Percentiles rank a stretch among this genome's conserved stretches.
These are phyloP conservation scores for Aureobasidium uvarum DNA, from an alignment of 2,329 filamentous ascomycete species.

Conservation along the genomic window DNA sequence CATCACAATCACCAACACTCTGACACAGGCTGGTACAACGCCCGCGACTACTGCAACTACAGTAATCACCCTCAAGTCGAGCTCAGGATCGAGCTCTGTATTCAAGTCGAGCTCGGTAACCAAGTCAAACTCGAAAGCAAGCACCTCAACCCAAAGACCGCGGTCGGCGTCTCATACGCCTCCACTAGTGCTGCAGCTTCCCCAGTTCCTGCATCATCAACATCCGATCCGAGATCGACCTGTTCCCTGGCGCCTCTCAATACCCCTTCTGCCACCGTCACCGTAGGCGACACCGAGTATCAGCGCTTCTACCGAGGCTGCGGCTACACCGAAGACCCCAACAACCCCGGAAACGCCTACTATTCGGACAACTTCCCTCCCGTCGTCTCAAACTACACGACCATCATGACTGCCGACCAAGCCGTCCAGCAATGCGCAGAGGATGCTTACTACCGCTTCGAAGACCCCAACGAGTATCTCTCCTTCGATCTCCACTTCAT, in stretches of 20 bases:
- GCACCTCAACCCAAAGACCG: not conserved
- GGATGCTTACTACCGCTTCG: conserved; percentile 13
- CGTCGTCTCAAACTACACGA: not conserved
- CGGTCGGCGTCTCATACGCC: not conserved
- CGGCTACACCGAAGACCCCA: conserved; percentile 13
- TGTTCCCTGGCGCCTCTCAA: not conserved
- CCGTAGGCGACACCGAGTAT: conserved; percentile 7
- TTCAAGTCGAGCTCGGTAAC: not conserved
- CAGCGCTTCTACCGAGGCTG: conserved; percentile 22
- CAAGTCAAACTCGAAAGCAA: not conserved
- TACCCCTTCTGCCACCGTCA: not conserved
- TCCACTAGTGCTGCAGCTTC: not conserved
- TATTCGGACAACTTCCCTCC: conserved; percentile 20
- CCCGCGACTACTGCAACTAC: too few relatives aligned
- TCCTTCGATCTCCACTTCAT: conserved; percentile 23
- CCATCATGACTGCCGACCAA: not conserved
- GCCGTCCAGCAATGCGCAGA: conserved; percentile 10
- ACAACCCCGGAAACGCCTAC: conserved; percentile 20
- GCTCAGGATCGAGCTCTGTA: not conserved
- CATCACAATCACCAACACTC: too few relatives aligned
- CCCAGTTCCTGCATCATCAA: not conserved
- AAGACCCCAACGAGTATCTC: conserved; percentile 14
- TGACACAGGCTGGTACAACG: too few relatives aligned
- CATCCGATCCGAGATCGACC: not conserved
- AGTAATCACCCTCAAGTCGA: not conserved